A percentile compares a stretch with the other conserved stretches of the same genome.
These are phyloP conservation scores for Leccinum pachyderme DNA, from an alignment of 1,284 basidiomycete genomes.

Conservation along the genomic window DNA sequence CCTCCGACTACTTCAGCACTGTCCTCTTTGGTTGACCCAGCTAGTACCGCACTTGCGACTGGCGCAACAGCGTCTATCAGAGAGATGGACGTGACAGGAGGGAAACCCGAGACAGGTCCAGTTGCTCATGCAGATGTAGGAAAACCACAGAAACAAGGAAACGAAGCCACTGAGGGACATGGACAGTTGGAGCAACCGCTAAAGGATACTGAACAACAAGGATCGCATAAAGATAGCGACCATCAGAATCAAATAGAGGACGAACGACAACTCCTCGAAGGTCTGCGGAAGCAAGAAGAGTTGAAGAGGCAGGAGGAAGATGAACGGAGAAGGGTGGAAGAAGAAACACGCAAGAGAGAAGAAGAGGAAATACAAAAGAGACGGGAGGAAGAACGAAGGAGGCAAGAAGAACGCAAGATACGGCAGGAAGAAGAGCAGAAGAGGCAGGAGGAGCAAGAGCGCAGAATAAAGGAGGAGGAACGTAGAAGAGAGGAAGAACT, in stretches of 20 bases:
- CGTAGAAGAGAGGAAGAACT: slow-evolving; percentile 9
- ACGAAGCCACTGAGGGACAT: neutral
- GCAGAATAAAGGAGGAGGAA: too few species aligned
- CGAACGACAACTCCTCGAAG: neutral
- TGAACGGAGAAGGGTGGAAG: slow-evolving; percentile 3
- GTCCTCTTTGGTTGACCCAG: neutral
- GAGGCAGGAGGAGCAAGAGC: too few species aligned
- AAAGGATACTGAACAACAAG: slow-evolving; percentile 4
- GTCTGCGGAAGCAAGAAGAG: slow-evolving; percentile 1
- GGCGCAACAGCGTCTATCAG: neutral
- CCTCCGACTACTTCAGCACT: neutral
- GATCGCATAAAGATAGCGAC: slow-evolving; percentile 14
- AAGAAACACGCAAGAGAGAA: neutral
- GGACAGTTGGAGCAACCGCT: neutral
- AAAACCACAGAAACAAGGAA: neutral
- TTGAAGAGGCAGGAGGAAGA: slow-evolving; percentile 7
- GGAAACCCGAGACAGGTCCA: neutral
- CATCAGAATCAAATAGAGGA: slow-evolving; percentile 9
- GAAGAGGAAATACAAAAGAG: slow-evolving; percentile 6
- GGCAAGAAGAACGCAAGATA: slow-evolving; percentile 16
- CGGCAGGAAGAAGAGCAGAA: slow-evolving; percentile 12
- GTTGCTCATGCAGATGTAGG: neutral
- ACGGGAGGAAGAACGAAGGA: slow-evolving; percentile 10
- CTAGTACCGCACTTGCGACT: neutral
- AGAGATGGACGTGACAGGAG: slow-evolving; percentile 5